phyloP scores from a whole-genome alignment of 2,329 filamentous ascomycete genomes.

The Grosmannia serpens region DNA sequence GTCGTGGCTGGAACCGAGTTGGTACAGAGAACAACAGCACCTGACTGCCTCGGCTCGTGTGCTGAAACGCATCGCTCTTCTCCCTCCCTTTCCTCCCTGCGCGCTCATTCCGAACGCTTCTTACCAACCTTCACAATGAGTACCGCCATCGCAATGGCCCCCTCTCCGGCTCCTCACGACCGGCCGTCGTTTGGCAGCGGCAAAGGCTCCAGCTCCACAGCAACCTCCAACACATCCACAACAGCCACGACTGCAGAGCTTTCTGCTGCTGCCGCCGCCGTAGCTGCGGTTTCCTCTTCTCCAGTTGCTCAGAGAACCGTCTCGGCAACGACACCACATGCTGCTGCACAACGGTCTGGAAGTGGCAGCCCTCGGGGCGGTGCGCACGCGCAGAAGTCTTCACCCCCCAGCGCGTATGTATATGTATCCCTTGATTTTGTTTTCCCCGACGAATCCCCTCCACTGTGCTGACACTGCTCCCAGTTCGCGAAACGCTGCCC shows the following conservation, averaged over 20 bases:
- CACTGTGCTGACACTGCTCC: conserved; percentile 1
- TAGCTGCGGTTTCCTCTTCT: conserved; percentile 23
- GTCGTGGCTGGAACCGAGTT: not conserved
- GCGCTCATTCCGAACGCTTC: not conserved
- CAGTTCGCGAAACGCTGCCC: conserved; percentile 42
- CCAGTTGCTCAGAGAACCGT: conserved; percentile 33
- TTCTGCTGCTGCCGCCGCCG: conserved; percentile 24
- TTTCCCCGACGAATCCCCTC: too few species aligned
- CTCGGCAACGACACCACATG: conserved; percentile 26
- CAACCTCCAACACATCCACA: conserved; percentile 2
- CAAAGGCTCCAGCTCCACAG: not conserved
- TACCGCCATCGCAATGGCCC: conserved; percentile 57
- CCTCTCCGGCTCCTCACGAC: conserved; percentile 56
- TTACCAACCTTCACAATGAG: conserved; percentile 35
- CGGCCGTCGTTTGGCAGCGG: conserved; percentile 38
- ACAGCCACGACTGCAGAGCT: conserved; percentile 27
- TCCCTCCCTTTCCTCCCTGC: not conserved
- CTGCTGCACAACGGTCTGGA: conserved; percentile 34
- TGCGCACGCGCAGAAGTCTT: conserved; percentile 34
- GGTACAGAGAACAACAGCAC: not conserved
- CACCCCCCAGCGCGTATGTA: conserved; percentile 49
- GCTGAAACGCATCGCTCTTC: not conserved
- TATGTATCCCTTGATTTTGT: not conserved
- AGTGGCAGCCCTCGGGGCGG: conserved; percentile 42
- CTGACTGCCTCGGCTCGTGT: not conserved